A percentile compares a stretch with the other conserved stretches of the same genome.
These are phyloP conservation scores for Limnanthes douglasii DNA, from an alignment of 345 rosid genomes.

Conservation along the genomic window DNA sequence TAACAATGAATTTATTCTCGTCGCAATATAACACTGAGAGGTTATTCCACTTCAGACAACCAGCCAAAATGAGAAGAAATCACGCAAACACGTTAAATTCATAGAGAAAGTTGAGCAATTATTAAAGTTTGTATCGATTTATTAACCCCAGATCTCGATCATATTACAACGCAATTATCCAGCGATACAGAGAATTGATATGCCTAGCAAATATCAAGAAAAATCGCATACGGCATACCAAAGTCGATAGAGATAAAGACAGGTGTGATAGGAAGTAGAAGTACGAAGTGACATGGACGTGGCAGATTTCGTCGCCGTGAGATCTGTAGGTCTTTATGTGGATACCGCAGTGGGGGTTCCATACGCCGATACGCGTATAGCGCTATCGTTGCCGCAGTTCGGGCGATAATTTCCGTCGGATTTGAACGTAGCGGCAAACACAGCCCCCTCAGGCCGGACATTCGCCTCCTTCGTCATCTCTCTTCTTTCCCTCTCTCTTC, in stretches of 20 bases:
- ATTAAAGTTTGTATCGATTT: too few species aligned
- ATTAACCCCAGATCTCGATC: too few species aligned
- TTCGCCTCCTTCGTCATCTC: constrained; percentile 45
- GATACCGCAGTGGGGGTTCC: constrained; percentile 98
- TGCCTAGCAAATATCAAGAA: neutral
- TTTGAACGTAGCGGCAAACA: constrained; percentile 78
- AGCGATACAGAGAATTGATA: neutral
- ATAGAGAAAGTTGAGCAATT: neutral
- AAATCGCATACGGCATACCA: neutral
- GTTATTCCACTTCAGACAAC: too few species aligned
- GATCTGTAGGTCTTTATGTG: constrained; percentile 91
- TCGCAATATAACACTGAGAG: neutral
- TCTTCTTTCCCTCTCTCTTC: constrained; percentile 28
- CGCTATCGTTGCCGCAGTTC: constrained; percentile 88
- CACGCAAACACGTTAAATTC: neutral
- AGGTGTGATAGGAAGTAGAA: neutral
- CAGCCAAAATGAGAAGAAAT: too few species aligned
- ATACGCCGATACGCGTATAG: constrained; percentile 92
- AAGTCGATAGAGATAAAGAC: too few species aligned
- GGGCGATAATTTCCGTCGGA: constrained; percentile 88
- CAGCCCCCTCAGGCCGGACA: constrained; percentile 73
- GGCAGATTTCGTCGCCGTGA: constrained; percentile 93
- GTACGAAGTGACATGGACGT: constrained; percentile 87
- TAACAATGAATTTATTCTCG: neutral
- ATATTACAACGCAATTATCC: too few species aligned